Evolutionary conservation across 495 filamentous ascomycete species (phyloP).

Genomic region (Annulohypoxylon stygium): DNA sequence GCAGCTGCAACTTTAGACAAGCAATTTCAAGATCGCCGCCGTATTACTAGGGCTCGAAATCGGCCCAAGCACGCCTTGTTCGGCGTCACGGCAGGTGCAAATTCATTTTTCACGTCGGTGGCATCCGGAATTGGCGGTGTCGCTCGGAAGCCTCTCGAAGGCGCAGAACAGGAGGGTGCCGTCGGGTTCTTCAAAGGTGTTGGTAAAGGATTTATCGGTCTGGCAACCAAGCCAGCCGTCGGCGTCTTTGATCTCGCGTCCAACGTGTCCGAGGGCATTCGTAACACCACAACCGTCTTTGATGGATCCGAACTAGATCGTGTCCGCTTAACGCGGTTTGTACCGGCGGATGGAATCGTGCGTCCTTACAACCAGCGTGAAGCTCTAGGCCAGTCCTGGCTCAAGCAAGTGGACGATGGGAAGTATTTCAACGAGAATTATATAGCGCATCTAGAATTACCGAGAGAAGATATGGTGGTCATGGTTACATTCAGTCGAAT

Average conservation of each 20-base stretch:
- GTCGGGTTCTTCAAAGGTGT: conserved; percentile 97
- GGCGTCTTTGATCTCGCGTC: conserved; percentile 97
- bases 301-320: conserved; percentile 94
- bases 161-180: conserved; percentile 94
- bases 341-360: conserved; percentile 91
- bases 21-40: conserved; percentile 95
- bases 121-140: conserved; percentile 93
- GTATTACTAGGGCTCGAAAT: conserved; percentile 93
- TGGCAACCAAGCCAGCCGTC: conserved; percentile 96
- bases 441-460: conserved; percentile 94
- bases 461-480: conserved; percentile 89
- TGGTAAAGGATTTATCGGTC: conserved; percentile 90
- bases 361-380: conserved; percentile 96
- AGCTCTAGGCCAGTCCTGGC: conserved; percentile 97
- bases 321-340: conserved; percentile 90
- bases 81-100: conserved; percentile 94
- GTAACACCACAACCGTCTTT: conserved; percentile 98
- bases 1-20: conserved; percentile 97
- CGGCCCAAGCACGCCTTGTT: conserved; percentile 96
- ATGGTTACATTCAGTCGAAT: conserved; percentile 95
- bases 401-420: conserved; percentile 96
- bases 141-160: conserved; percentile 92
- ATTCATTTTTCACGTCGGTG: conserved; percentile 91
- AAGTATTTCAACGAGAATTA: conserved; percentile 98
- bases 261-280: conserved; percentile 95